phyloP scores from a whole-genome alignment of 176 grass and related monocot species.

The Chloris gayana region DNA sequence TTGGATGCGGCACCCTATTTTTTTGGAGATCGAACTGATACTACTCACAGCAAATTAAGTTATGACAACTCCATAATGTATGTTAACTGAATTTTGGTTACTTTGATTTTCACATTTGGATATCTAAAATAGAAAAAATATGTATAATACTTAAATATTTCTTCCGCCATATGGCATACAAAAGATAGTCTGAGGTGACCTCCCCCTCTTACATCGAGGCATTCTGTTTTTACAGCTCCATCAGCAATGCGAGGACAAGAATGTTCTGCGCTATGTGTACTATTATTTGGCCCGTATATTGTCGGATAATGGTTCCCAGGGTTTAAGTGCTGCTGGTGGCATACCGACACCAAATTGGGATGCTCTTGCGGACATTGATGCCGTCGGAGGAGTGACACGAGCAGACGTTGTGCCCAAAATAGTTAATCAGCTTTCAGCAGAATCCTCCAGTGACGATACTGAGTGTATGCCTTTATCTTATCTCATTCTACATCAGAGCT shows the following conservation, averaged over 20 bases:
- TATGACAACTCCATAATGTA: neutral
- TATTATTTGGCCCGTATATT: slow-evolving; percentile 98
- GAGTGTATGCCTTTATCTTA: slow-evolving; percentile 62
- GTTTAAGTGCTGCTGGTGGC: slow-evolving; percentile 91
- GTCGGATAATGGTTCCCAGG: slow-evolving; percentile 93
- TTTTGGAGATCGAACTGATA: neutral
- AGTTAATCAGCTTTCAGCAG: slow-evolving; percentile 86
- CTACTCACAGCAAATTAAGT: slow-evolving; percentile 2
- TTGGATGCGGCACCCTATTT: slow-evolving; percentile 15
- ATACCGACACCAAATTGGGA: slow-evolving; percentile 98
- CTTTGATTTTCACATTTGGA: neutral
- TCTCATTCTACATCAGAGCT: slow-evolving; percentile 24
- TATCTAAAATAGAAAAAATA: slow-evolving; percentile 25
- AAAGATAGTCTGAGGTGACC: neutral
- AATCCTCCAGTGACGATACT: slow-evolving; percentile 73
- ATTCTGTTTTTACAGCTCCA: slow-evolving; percentile 78
- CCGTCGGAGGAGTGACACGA: slow-evolving; percentile 88
- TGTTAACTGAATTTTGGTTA: neutral
- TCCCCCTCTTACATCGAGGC: neutral
- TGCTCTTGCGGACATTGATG: slow-evolving; percentile 97
- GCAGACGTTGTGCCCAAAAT: slow-evolving; percentile 95
- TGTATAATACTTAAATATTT: neutral
- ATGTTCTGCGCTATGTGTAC: slow-evolving; percentile 94
- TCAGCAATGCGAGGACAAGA: slow-evolving; percentile 95
- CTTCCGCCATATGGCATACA: neutral